Evolutionary conservation across 176 grass and related monocot species (phyloP).

Genomic region (Phyllostachys edulis): DNA sequence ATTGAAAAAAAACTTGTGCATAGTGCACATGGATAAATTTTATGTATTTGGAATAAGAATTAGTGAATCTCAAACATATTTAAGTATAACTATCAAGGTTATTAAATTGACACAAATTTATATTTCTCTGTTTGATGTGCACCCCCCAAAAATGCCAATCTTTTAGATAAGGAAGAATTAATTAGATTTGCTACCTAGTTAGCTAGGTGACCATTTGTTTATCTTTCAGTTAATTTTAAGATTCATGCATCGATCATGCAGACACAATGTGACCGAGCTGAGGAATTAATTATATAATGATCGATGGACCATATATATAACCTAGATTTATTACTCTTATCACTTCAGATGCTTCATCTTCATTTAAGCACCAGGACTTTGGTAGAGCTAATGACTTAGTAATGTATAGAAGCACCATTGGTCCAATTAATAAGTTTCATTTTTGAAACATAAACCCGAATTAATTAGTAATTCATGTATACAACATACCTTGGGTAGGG

Average conservation of each 20-base stretch:
- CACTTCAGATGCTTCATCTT: neutral
- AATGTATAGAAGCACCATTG: neutral
- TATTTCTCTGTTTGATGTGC: neutral
- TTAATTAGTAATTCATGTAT: neutral
- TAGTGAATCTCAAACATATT: neutral
- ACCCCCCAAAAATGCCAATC: neutral
- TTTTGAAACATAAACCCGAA: neutral
- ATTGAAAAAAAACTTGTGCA: neutral
- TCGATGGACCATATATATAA: neutral
- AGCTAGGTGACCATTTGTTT: slow-evolving; percentile 21
- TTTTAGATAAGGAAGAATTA: neutral
- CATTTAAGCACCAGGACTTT: neutral
- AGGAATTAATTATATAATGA: slow-evolving; percentile 28
- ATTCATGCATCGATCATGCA: slow-evolving; percentile 23
- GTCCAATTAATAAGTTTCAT: neutral
- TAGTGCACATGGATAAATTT: neutral
- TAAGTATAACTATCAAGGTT: neutral
- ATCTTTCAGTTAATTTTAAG: slow-evolving; percentile 21
- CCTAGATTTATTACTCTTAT: slow-evolving; percentile 14
- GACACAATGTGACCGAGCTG: slow-evolving; percentile 11
- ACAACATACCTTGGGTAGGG: slow-evolving; percentile 81
- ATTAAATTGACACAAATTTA: neutral
- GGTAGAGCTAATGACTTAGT: neutral
- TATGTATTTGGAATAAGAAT: neutral
- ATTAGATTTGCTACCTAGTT: neutral